Evolutionary conservation across 495 filamentous ascomycete species (phyloP), one percentile per base, ranked within the genome.

Genomic region (Chaetomium tenue): DNA sequence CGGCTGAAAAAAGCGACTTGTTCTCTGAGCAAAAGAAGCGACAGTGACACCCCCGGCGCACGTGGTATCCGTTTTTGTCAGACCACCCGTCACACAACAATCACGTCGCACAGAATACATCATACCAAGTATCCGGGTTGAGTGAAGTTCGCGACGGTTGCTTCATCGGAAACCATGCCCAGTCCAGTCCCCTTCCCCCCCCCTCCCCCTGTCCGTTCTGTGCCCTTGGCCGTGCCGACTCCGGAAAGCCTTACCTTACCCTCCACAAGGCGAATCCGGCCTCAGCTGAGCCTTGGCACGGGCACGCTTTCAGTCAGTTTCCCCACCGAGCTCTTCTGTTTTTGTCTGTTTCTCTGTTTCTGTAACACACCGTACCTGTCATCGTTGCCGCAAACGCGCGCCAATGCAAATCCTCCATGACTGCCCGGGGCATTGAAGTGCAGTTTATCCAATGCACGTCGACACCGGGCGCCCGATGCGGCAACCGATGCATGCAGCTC

Each of bases 61-160:
- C 53, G 33, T 48, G 40, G 50, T 44, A 62, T 57, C 59, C 28
- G 28, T 22, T 28, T 26, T 57, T 42, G 44, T 61, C 64, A 56
- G 18, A 22, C 26, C 54, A 25, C 40, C 60, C 20, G 46, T n/a
- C 44, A 18, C 44, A 47, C 44, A 47, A 3, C 28, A 6, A 30
- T 47, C 25, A 6, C 20, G 23, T 39, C 22, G 11, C 33, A 37
- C 44, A 47, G 9, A 2, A 20, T 48, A 20, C 26, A 20, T 56
- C 13, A 30, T 30, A 30, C 28, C 28, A 2, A 30, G 28, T 30
- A 2, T 30, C 28, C 28, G 28, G 28, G 28, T 30, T n/a, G n/a
- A n/a, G n/a, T n/a, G n/a, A 30, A 30, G 28, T 30, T 71, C 66
- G 69, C 63, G 69, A 71, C 44, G 44, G 63, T 69, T 71, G 63